Base-by-base conservation (phyloP, 345 rosid species). In the Syzygium grande region DNA sequence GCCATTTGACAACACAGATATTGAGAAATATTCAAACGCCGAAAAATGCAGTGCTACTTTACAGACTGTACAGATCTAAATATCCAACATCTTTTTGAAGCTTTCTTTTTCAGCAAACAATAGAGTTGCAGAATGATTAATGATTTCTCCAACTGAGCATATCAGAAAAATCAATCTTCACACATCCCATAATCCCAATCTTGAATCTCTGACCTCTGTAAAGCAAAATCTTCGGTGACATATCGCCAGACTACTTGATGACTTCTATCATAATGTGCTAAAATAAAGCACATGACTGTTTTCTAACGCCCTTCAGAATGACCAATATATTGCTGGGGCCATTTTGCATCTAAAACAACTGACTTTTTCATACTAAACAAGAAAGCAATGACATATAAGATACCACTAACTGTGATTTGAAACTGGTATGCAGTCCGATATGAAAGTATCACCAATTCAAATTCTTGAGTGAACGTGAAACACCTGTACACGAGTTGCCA, bases 401-500 rank as follows among this genome's bases (percentile, higher is more conserved):
- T 61, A 61, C 73, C 65, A 11, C 65, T 59, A 59, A 59, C 30
- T 59, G 16, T 59, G 30, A 59, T 59, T 59, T 59, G 65, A 5
- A 59, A 59, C 65, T 59, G 65, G 78, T 15, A 65, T 30, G 41
- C 78, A 15, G 43, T 65, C 46, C 2, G 80, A 34, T 34, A 68
- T 23, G 34, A 34, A 34, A 68, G 80, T 9, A 68, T 68, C 23
- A 6, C 80, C 80, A 34, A 68, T 68, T 68, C 80, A 34, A 34
- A 17, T 68, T 68, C 80, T 68, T 17, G 22, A 68, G 80, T 17
- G 80, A 68, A 68, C 46, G 34, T 34, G 46, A 68, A 79, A 87
- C 38, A 97, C 99, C 99, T 97, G 98, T 4, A 97, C 98, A 90
- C 96, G 98, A 88, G 98, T 95, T 23, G 94, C 95, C 90, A 97